Base-by-base conservation (phyloP, 257 asterid species). In the Solanum appendiculatum region DNA sequence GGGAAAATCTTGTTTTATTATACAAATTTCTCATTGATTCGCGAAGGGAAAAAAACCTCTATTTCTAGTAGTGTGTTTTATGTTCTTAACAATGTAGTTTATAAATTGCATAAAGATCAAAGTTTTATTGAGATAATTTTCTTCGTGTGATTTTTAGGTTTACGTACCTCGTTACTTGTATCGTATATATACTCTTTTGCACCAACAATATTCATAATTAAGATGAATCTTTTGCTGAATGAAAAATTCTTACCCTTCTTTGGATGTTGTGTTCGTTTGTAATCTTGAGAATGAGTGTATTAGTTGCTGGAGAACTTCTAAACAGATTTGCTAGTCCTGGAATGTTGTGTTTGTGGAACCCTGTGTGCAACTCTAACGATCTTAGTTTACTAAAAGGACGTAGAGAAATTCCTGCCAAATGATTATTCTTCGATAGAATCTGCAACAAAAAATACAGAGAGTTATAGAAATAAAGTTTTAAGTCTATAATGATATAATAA, bases 201-300 rank as follows among this genome's bases (percentile, higher is more conserved):
- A 29, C 39, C 23, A 68, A 29, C 21, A 68, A 29, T 68, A 64
- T n/a, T 63, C 37, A 66, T 27, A 16, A 33, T 18, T 34, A 72
- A 34, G 29, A 72, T 72, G 16, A 5, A 34, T 20, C 2, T 1
- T 18, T 54, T 54, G 11, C 2, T 54, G 63, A 1, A 5, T 70
- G 23, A 37, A 72, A 11, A 37, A 10, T 9, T 3, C 95, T 92
- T 91, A 95, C 98, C 84, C 92, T 91, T 82, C 95, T 88, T 68
- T 92, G 92, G 8, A 85, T 75, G 40, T 42, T 86, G 16, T 69
- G 91, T 82, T 85, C 91, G 25, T 78, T 86, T 40, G 66, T 83
- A 72, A 96, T 93, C 77, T 88, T 95, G 93, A 96, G 92, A 29
- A 74, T 86, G 42, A 96, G 90, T 14, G 95, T 94, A 85, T 92